phyloP scores from a whole-genome alignment of 768 basidiomycete species.

The Lepiota brunneoincarnata region DNA sequence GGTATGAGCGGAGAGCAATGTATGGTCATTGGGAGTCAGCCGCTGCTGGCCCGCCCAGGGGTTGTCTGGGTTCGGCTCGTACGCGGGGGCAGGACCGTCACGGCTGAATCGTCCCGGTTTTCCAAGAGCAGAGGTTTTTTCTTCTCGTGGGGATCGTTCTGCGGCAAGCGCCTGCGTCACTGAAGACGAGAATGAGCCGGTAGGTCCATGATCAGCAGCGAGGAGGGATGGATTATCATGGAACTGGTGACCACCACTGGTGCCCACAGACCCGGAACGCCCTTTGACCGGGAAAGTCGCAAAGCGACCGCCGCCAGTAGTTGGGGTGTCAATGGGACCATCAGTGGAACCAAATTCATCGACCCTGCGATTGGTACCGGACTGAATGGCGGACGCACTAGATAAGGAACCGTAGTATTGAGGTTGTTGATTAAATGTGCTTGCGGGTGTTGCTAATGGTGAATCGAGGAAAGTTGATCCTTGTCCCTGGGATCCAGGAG shows the following conservation, averaged over 20 bases:
- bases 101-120: slow-evolving; percentile 13
- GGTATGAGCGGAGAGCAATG: not conserved
- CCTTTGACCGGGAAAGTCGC: slow-evolving; percentile 64
- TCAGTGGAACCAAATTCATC: slow-evolving; percentile 43
- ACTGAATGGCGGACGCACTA: not conserved
- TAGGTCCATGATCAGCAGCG: slow-evolving; percentile 5
- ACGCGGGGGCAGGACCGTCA: slow-evolving; percentile 11
- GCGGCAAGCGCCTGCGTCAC: slow-evolving; percentile 29
- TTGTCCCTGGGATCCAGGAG: slow-evolving; percentile 16
- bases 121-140: slow-evolving; percentile 7
- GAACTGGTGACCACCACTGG: slow-evolving; percentile 15
- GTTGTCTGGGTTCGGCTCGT: slow-evolving; percentile 4
- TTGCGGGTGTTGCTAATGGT: slow-evolving; percentile 4
- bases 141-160: slow-evolving; percentile 2
- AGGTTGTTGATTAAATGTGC: not conserved
- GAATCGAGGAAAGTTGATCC: slow-evolving; percentile 25
- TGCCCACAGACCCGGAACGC: slow-evolving; percentile 21
- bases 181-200: slow-evolving; percentile 32
- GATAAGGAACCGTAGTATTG: slow-evolving; percentile 8
- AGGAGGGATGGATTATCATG: not conserved
- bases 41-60: not conserved
- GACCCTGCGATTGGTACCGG: slow-evolving; percentile 7
- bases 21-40: not conserved
- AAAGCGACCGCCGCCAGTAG: slow-evolving; percentile 46
- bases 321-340: slow-evolving; percentile 20